phyloP scores from a whole-genome alignment of 495 filamentous ascomycete genomes.

The Darksidea phi region DNA sequence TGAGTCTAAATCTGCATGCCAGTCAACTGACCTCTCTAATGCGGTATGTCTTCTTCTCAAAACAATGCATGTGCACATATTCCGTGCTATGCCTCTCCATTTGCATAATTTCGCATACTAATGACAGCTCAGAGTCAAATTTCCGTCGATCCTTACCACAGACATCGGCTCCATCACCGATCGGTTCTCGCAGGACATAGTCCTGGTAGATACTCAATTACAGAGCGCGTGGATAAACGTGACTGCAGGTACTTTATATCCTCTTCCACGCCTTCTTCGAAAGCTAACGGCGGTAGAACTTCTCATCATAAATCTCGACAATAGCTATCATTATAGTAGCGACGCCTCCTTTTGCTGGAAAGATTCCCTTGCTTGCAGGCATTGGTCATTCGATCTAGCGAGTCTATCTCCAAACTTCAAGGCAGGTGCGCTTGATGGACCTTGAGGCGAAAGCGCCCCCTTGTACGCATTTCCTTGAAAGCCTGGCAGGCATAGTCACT shows the following conservation, averaged over 20 bases:
- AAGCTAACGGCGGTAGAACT: constrained; percentile 1
- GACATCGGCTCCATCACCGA: constrained; percentile 33
- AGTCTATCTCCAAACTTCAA: constrained; percentile 62
- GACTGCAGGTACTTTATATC: background rate
- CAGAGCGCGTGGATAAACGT: constrained; percentile 33
- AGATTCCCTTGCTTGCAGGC: constrained; percentile 29
- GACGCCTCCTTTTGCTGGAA: constrained; percentile 18
- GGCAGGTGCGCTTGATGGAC: constrained; percentile 63
- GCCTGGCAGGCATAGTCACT: constrained; percentile 45
- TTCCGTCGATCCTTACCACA: constrained; percentile 12
- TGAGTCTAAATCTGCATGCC: constrained; percentile 22
- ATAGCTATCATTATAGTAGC: constrained; percentile 15
- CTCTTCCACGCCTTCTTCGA: background rate
- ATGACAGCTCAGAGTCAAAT: constrained; percentile 33
- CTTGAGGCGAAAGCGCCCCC: constrained; percentile 62
- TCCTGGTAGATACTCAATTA: constrained; percentile 59
- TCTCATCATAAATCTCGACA: background rate
- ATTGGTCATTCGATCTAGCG: constrained; percentile 57
- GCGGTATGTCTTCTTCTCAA: constrained; percentile 26
- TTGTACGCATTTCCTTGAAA: constrained; percentile 60
- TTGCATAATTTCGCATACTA: constrained; percentile 10
- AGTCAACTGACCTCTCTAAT: constrained; percentile 26
- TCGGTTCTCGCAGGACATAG: constrained; percentile 62
- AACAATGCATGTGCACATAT: too few relatives aligned
- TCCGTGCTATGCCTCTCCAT: too few relatives aligned